Evolutionary conservation across 192 early-diverging fungal species (phyloP), one percentile per base, ranked within the genome.

Genomic region (Glomus cerebriforme): DNA sequence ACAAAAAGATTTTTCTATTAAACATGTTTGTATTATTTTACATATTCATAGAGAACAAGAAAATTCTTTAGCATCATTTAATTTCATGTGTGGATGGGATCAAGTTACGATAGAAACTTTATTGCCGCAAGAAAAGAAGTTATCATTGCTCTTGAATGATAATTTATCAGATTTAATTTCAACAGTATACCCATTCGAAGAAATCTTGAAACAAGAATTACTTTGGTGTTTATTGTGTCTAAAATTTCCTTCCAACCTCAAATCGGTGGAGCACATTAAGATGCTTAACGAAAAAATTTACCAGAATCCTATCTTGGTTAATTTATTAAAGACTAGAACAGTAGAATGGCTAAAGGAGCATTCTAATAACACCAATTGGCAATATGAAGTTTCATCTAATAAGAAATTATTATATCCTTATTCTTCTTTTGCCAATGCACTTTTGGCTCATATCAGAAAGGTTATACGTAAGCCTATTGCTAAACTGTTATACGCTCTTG

Each of bases 31-130:
- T 35, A 78, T 78, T 24, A 78, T 78, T 34, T 37, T 78, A 24
- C 76, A 78, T 71, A 66, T 69, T 65, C 62, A 78, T 45, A 22
- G 76, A 2, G 76, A 43, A 49, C 76, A 78, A 60, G n/a, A 24
- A 71, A 43, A 39, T 26, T 24, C 37, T 22, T 26, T 31, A 12
- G 39, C 35, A 13, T 71, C 69, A 24, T 78, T 78, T 54, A 47
- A 78, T 37, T 78, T 78, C 17, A 63, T 78, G 54, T 78, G 62
- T 71, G 76, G 76, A 17, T 78, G 76, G 76, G 47, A 45, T 34
- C 76, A 78, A 37, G 64, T 78, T 45, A 67, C 66, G 7, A 69
- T 78, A 13, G 76, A 69, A 47, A 71, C 76, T 5, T 69, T 78
- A 32, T 31, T 45, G 6, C 76, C 60, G 5, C 76, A 78, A 78